A percentile compares a stretch with the other conserved stretches of the same genome.
phyloP scores from a whole-genome alignment of 305 asterid genomes.

The Fraxinus sp. region DNA sequence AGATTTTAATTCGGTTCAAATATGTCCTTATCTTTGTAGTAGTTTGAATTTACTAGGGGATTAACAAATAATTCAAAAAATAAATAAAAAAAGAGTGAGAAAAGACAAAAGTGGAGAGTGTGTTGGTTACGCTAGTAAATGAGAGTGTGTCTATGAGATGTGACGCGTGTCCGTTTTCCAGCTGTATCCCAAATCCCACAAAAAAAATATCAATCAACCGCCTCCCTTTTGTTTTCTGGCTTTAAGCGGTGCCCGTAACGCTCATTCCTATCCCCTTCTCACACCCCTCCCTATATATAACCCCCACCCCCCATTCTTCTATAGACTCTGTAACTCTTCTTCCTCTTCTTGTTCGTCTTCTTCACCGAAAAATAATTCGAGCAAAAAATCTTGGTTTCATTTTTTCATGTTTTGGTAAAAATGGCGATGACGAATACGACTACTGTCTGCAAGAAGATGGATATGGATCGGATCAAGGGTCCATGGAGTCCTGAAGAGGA shows the following conservation, averaged over 20 bases:
- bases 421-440: slow-evolving; percentile 31
- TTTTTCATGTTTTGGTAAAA: slow-evolving; percentile 17
- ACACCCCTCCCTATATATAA: background rate
- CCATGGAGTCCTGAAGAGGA: slow-evolving; percentile 98
- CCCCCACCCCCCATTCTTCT: background rate
- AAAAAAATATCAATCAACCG: background rate
- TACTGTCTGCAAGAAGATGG: slow-evolving; percentile 30
- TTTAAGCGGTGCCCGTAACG: slow-evolving; percentile 1
- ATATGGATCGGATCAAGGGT: slow-evolving; percentile 83
- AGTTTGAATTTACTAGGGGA: no score
- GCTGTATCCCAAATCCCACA: slow-evolving; percentile 29
- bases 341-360: background rate
- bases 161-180: slow-evolving; percentile 37
- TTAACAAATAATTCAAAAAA: background rate
- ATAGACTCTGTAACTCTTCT: background rate
- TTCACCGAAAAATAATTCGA: background rate
- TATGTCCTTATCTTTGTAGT: no score
- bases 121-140: slow-evolving; percentile 18
- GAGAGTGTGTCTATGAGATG: background rate
- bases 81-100: background rate
- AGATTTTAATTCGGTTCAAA: no score
- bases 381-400: background rate
- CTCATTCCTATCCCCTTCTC: background rate
- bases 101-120: slow-evolving; percentile 11
- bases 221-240: slow-evolving; percentile 9